Conservation (phyloP, 1,139 yeast genomes). For the Protomyces pachydermus region DNA sequence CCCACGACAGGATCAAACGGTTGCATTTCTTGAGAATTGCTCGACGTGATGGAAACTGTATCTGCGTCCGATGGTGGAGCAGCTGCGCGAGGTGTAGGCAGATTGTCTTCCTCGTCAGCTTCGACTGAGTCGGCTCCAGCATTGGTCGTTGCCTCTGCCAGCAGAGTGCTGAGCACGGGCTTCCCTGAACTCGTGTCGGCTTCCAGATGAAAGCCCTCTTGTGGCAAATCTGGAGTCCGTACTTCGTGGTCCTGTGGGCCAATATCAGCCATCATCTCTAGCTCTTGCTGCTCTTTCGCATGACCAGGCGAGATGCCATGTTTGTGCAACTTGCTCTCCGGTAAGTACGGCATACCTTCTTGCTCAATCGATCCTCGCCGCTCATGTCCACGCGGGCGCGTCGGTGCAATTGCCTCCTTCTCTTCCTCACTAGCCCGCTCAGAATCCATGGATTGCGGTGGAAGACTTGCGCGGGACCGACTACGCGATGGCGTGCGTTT, state of each 20-base stretch:
- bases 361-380: constrained; percentile 23
- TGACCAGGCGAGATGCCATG: constrained; percentile 10
- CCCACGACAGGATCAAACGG: constrained; percentile 66
- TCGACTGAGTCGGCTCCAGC: not conserved
- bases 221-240: constrained; percentile 15
- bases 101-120: constrained; percentile 32
- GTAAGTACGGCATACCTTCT: constrained; percentile 17
- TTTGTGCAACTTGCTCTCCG: constrained; percentile 8
- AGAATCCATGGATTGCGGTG: not conserved
- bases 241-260: constrained; percentile 19
- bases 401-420: constrained; percentile 28
- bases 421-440: constrained; percentile 33
- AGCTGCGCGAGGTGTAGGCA: constrained; percentile 27
- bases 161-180: not conserved
- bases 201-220: not conserved
- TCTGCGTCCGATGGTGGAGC: constrained; percentile 17
- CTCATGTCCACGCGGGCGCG: not conserved
- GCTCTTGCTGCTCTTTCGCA: constrained; percentile 18
- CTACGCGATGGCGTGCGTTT: not conserved
- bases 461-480: not conserved
- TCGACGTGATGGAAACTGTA: constrained; percentile 29
- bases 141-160: not conserved
- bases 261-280: constrained; percentile 21
- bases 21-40: constrained; percentile 26
- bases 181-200: not conserved